Base-by-base conservation (phyloP, 768 basidiomycete species). In the Asterophora parasitica region DNA sequence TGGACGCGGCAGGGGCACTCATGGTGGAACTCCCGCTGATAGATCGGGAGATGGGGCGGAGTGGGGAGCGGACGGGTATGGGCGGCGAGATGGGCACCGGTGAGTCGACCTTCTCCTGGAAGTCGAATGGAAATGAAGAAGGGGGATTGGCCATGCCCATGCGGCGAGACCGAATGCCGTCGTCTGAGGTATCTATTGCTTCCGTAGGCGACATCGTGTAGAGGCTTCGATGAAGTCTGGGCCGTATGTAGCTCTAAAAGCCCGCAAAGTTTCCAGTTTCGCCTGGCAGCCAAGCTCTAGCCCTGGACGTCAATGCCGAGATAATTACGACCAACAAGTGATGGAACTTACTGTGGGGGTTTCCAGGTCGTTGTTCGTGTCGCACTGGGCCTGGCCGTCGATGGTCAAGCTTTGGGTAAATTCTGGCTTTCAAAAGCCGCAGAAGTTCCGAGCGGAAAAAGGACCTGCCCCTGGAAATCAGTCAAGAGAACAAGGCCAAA, bases 141-240 rank as follows among this genome's bases (percentile, higher is more conserved):
- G 65, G 66, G 44, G 64, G 62, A 58, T 58, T 60, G 51, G 67
- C 61, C 46, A 65, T 59, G 48, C 65, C 64, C 75, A 75, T 69
- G 74, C 72, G 75, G 70, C 60, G 59, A 48, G 70, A 68, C 63
- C 68, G 73, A 72, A 73, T 69, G 60, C 33, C 42, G 31, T 52
- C 37, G 23, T 48, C 44, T 30, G 33, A n/a, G 6, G 13, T 46
- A 30, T 38, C 48, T 38, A 48, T 15, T 9, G 39, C 13, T n/a
- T 44, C 44, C 49, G 44, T 44, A 47, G 51, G 33, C 4, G 35
- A 16, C 56, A 57, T 57, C 46, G 48, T 55, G 46, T 42, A 48
- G 26, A 15, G 17, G 17, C 13, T 47, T 53, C 43, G 49, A 53
- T 46, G 35, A 49, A 23, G 32, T 50, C 46, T 43, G 37, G 42